Base-by-base conservation (phyloP, 202 grass and related monocot genomes). In the Zizania palustris region DNA sequence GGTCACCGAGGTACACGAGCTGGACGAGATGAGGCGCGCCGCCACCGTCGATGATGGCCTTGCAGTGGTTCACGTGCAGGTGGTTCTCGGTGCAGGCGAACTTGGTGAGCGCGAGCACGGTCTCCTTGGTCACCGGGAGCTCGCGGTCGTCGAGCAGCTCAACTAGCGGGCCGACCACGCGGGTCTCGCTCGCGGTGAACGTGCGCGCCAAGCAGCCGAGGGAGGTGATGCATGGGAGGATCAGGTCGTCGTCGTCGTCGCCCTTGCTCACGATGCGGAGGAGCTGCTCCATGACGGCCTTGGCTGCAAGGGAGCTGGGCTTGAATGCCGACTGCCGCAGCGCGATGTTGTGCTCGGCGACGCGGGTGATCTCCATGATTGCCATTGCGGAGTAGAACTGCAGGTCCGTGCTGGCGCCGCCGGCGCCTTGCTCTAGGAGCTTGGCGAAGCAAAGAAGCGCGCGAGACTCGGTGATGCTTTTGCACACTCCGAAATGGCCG, bases 261-360 rank as follows among this genome's bases (percentile, higher is more conserved):
- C 76, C 93, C 5, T 53, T 88, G 60, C 79, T 16, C 16, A 90
- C 82, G 38, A 90, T 57, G 57, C 64, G 50, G 61, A 96, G 71
- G 59, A 96, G 86, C 76, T 96, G 90, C 60, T 90, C 90, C 9
- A 92, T 73, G 4, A 96, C 83, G 42, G 82, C 83, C 81, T 93
- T 96, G 33, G 87, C 80, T 0, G 79, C 70, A 18, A 39, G 34
- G 5, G 90, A 84, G 78, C 85, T 96, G 66, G 90, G 93, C 74
- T 90, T 96, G 85, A 96, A 96, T 21, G 93, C 93, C 0, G 93
- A 93, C 63, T 88, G 87, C 37, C 93, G 81, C 50, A 96, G 76
- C 63, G 68, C 21, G 58, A 92, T 84, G 71, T 86, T 90, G 78
- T 96, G 87, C 33, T 96, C 93, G 10, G 93, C 93, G 48, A 90